These are phyloP conservation scores for Aspergillus kassunensis DNA, from an alignment of 495 filamentous ascomycete species.

Conservation along the genomic window DNA sequence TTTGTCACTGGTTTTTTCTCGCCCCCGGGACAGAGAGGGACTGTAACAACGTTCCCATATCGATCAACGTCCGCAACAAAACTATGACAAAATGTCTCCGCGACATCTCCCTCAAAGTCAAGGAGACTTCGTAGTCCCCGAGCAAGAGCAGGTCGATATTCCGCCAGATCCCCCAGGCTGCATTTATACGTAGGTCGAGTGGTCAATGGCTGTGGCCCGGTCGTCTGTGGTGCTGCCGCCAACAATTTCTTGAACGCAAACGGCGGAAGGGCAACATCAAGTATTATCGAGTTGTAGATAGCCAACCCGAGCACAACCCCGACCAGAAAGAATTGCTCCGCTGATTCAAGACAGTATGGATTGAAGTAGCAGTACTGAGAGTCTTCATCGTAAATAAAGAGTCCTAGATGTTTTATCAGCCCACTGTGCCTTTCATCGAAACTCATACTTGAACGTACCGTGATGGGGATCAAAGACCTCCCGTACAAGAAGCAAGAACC, in stretches of 20 bases:
- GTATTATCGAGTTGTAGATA: conserved; percentile 95
- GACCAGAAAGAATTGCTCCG: conserved; percentile 90
- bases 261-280: conserved; percentile 88
- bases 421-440: neutral
- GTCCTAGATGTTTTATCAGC: conserved; percentile 49
- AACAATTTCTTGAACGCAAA: conserved; percentile 89
- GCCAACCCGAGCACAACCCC: conserved; percentile 85
- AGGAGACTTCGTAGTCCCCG: conserved; percentile 71
- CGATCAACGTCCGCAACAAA: conserved; percentile 76
- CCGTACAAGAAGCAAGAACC: conserved; percentile 87
- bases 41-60: conserved; percentile 62
- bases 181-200: conserved; percentile 62
- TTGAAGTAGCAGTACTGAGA: conserved; percentile 95
- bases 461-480: conserved; percentile 92
- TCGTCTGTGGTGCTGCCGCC: conserved; percentile 59
- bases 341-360: conserved; percentile 83
- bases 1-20: conserved; percentile 79
- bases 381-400: conserved; percentile 94
- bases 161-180: conserved; percentile 78
- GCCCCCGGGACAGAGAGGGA: conserved; percentile 73
- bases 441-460: conserved; percentile 50
- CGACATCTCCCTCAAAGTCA: conserved; percentile 81
- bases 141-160: conserved; percentile 76
- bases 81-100: conserved; percentile 75
- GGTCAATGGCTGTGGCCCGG: conserved; percentile 48